Evolutionary conservation across 176 grass and related monocot species (phyloP), one percentile per base, ranked within the genome.

Genomic region (Poa pratensis): DNA sequence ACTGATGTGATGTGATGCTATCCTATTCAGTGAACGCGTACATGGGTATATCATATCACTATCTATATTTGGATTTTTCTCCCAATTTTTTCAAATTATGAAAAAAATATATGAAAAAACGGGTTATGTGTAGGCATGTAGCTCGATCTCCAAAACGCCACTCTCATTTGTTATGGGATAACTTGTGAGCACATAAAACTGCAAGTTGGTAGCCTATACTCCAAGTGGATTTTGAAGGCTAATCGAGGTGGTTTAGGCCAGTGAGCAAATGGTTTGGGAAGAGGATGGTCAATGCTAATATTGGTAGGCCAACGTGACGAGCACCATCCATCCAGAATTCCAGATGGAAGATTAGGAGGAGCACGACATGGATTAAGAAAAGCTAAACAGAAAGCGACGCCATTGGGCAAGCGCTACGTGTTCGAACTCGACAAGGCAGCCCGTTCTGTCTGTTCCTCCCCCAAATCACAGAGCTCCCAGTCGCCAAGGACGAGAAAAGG

Each of bases 331-430:
- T 51, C 14, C 48, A 49, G 12, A 49, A 49, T 46, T 49, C 46
- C 46, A 60, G 7, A 22, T 76, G 49, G 17, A 79, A 15, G 57
- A 68, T 23, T 17, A 43, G 60, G 5, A 42, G 7, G 39, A 82
- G 52, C 22, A 9, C 23, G 3, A 58, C 20, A 76, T 19, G 35
- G 11, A 78, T 71, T 50, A 89, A n/a, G 10, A 68, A 70, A 75
- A 81, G 16, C 46, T 2, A 49, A 49, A 49, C 46, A 49, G 13
- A 42, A 69, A 22, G 69, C 60, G 83, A 3, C 72, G 22, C 32
- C 51, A 19, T 20, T 19, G 0, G 59, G 28, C 57, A 26, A 35
- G 50, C 70, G 80, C 74, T 78, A 85, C 82, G 83, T 85, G 83
- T 63, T 7, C 70, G 43, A 27, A 5, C 39, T 64, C 64, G 52